Evolutionary conservation across 208 protist genomes (phyloP).

Genomic region (Herpetomonas samuelpessoai): DNA sequence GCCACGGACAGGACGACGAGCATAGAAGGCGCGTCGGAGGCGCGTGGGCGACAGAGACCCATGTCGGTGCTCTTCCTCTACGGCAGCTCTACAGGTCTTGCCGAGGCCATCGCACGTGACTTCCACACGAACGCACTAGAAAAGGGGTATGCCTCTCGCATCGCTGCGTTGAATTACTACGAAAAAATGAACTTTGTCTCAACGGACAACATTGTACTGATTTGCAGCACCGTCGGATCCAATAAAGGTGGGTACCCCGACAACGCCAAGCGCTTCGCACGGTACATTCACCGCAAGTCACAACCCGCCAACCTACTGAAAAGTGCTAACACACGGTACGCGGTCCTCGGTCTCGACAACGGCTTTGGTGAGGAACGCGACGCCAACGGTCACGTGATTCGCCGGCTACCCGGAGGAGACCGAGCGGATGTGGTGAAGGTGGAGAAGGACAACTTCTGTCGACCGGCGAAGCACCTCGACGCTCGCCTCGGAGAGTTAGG

Average conservation of each 20-base stretch:
- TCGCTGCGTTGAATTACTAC: constrained; percentile 43
- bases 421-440: background rate
- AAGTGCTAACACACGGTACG: constrained; percentile 20
- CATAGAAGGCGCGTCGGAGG: background rate
- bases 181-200: constrained; percentile 51
- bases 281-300: constrained; percentile 33
- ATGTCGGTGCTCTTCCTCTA: constrained; percentile 50
- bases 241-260: constrained; percentile 46
- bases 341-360: constrained; percentile 60
- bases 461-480: background rate
- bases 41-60: background rate
- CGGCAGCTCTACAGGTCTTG: constrained; percentile 42
- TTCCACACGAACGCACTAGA: constrained; percentile 40
- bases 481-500: constrained; percentile 16
- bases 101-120: constrained; percentile 57
- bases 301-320: constrained; percentile 28
- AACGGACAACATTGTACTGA: constrained; percentile 30
- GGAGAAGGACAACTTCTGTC: background rate
- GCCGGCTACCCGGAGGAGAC: background rate
- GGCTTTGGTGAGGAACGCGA: constrained; percentile 21
- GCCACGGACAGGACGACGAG: background rate
- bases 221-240: constrained; percentile 55
- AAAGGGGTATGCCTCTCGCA: constrained; percentile 28
- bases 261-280: constrained; percentile 41
- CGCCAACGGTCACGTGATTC: constrained; percentile 1